Evolutionary conservation across 2,329 filamentous ascomycete genomes (phyloP).

Genomic region (Corniculantispora saksenae): DNA sequence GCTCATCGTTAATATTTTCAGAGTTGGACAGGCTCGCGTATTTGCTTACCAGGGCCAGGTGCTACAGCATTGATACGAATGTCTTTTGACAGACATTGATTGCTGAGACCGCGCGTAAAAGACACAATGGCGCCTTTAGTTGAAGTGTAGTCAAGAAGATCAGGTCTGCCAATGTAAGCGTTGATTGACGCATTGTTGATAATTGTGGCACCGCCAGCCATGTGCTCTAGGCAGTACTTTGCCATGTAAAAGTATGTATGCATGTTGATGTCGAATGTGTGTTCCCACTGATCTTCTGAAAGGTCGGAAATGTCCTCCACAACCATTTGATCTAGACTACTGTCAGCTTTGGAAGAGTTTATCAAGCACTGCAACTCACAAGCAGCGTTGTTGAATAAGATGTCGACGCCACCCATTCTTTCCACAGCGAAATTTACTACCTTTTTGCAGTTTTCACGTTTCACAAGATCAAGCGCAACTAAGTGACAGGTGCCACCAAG

Average conservation of each 20-base stretch:
- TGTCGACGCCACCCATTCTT: constrained; percentile 69
- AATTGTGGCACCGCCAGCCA: constrained; percentile 72
- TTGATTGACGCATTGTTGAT: constrained; percentile 88
- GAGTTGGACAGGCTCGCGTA: not conserved
- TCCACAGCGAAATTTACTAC: constrained; percentile 67
- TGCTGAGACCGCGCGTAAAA: constrained; percentile 76
- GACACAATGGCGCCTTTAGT: constrained; percentile 78
- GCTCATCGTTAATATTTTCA: not conserved
- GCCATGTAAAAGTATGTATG: constrained; percentile 79
- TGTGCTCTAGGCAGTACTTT: constrained; percentile 74
- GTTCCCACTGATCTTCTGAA: constrained; percentile 74
- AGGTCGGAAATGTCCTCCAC: constrained; percentile 70
- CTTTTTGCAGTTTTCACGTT: constrained; percentile 67
- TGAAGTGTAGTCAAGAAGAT: constrained; percentile 79
- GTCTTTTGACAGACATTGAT: constrained; percentile 70
- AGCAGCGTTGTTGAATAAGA: constrained; percentile 73
- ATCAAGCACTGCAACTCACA: constrained; percentile 49
- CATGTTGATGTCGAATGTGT: constrained; percentile 82
- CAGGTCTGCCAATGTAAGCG: constrained; percentile 76
- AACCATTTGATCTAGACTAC: constrained; percentile 55
- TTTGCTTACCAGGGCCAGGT: constrained; percentile 59
- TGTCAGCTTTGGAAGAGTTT: not conserved
- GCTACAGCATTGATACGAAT: constrained; percentile 78
- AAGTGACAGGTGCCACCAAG: constrained; percentile 67
- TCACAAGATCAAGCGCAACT: constrained; percentile 64